Evolutionary conservation across 1,139 yeast species (phyloP).

Genomic region (Debaryomyces subglobosus): DNA sequence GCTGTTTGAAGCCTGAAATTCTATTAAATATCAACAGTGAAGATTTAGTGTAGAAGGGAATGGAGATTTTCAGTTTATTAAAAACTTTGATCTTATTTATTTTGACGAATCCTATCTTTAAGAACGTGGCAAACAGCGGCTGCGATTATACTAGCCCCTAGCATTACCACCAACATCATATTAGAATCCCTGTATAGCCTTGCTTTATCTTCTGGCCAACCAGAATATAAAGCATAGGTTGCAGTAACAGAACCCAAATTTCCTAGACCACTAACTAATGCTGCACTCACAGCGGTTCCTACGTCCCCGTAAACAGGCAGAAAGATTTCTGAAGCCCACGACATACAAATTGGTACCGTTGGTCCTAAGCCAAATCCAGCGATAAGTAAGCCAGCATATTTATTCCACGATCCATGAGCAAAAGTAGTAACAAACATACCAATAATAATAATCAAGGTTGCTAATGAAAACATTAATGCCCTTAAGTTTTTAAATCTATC

Average conservation of each 20-base stretch:
- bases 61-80: not conserved
- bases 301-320: slow-evolving; percentile 75
- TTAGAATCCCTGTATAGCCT: slow-evolving; percentile 70
- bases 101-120: slow-evolving; percentile 25
- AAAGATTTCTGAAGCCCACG: slow-evolving; percentile 82
- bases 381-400: slow-evolving; percentile 77
- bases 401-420: slow-evolving; percentile 73
- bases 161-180: slow-evolving; percentile 80
- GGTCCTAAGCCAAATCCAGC: slow-evolving; percentile 90
- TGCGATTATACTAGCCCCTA: slow-evolving; percentile 68
- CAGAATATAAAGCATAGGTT: slow-evolving; percentile 80
- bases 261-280: slow-evolving; percentile 83
- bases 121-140: slow-evolving; percentile 40
- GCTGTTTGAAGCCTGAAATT: not conserved
- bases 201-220: slow-evolving; percentile 80
- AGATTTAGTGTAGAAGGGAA: not conserved
- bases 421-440: slow-evolving; percentile 79
- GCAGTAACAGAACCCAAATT: slow-evolving; percentile 85
- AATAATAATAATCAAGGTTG: slow-evolving; percentile 67
- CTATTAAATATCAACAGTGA: no score
- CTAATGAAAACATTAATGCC: slow-evolving; percentile 60
- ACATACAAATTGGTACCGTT: slow-evolving; percentile 87
- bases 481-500: slow-evolving; percentile 65
- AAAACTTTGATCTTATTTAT: not conserved
- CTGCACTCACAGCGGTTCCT: slow-evolving; percentile 82